Evolutionary conservation across 495 filamentous ascomycete species (phyloP).

Genomic region (Lophiotrema nucula): DNA sequence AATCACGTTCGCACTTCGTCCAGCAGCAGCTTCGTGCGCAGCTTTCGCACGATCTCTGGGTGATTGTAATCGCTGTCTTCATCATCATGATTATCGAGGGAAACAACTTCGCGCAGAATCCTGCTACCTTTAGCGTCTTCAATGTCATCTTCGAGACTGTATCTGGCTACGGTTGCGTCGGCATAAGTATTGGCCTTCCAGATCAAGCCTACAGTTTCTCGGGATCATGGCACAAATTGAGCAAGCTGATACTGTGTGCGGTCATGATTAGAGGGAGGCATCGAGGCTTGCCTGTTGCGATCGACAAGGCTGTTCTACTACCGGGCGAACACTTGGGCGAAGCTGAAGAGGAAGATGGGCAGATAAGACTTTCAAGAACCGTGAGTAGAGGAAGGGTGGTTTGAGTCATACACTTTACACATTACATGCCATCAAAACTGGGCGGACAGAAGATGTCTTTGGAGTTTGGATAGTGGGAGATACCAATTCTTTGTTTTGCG

Average conservation of each 20-base stretch:
- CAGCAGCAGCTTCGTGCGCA: constrained; percentile 75
- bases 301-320: constrained; percentile 74
- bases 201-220: constrained; percentile 68
- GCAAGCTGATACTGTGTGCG: constrained; percentile 73
- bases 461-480: too few species aligned
- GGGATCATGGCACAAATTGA: constrained; percentile 67
- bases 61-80: constrained; percentile 70
- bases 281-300: constrained; percentile 75
- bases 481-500: too few species aligned
- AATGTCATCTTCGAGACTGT: constrained; percentile 86
- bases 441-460: too few species aligned
- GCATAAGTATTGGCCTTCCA: constrained; percentile 71
- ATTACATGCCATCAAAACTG: too few species aligned
- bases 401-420: too few species aligned
- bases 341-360: constrained; percentile 62
- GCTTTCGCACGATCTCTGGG: constrained; percentile 85
- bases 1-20: constrained; percentile 54
- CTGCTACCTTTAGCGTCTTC: constrained; percentile 72
- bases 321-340: constrained; percentile 52
- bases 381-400: constrained; percentile 33
- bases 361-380: constrained; percentile 45
- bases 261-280: constrained; percentile 80
- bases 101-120: constrained; percentile 61
- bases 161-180: constrained; percentile 81
- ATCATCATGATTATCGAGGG: constrained; percentile 75